These are phyloP conservation scores for Epithele typhae DNA, from an alignment of 768 basidiomycete species.

Conservation along the genomic window DNA sequence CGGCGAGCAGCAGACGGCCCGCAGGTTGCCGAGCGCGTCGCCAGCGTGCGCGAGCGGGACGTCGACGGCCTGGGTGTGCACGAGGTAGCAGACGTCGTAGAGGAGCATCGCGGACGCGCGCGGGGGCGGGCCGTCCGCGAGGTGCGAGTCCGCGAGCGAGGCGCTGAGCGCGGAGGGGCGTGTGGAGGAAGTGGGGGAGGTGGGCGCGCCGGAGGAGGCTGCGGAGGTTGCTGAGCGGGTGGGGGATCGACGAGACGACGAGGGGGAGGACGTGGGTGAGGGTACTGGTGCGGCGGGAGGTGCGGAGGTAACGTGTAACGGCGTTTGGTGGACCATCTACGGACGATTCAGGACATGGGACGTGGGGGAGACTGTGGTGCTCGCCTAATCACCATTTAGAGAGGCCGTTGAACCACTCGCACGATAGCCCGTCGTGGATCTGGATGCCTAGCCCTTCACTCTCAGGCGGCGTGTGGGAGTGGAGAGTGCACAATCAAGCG, in stretches of 20 bases:
- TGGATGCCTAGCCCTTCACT: no score
- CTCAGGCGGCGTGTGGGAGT: no score
- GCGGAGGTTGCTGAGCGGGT: constrained; percentile 14
- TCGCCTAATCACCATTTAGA: no score
- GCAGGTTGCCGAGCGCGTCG: constrained; percentile 71
- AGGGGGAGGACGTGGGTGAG: constrained; percentile 28
- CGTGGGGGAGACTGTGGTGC: no score
- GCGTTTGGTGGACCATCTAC: constrained; percentile 73
- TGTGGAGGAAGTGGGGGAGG: constrained; percentile 16
- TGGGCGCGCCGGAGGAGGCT: constrained; percentile 11
- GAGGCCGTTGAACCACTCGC: no score
- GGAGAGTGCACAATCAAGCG: no score
- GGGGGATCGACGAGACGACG: constrained; percentile 19
- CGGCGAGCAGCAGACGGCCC: constrained; percentile 74
- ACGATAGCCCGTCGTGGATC: no score
- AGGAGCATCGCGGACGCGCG: constrained; percentile 76
- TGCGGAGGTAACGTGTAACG: constrained; percentile 52
- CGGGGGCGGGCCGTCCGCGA: constrained; percentile 16
- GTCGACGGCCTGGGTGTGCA: constrained; percentile 71
- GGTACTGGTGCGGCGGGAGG: constrained; percentile 12
- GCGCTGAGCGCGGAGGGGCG: constrained; percentile 10
- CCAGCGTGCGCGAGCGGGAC: constrained; percentile 76
- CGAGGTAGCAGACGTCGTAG: constrained; percentile 81
- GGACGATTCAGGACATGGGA: no score
- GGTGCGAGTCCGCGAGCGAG: constrained; percentile 26